phyloP scores from a whole-genome alignment of 148 eudicot genomes.

The Persicaria tinctoria region DNA sequence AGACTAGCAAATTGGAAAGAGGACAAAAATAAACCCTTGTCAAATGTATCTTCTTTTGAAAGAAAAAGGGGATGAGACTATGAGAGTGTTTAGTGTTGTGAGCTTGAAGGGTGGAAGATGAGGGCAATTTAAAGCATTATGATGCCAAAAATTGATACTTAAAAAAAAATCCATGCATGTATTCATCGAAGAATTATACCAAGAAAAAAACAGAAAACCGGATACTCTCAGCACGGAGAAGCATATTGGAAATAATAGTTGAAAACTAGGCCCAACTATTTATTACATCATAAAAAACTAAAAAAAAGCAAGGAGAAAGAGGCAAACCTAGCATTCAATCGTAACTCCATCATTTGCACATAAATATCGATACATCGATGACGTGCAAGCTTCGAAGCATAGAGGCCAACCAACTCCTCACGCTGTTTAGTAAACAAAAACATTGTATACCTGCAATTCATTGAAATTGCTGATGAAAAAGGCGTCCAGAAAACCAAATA shows the following conservation, averaged over 20 bases:
- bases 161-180: not conserved
- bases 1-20: slow-evolving; percentile 36
- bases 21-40: slow-evolving; percentile 9
- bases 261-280: not conserved
- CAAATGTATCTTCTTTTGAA: not conserved
- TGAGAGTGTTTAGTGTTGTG: not conserved
- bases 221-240: not conserved
- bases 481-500: not conserved
- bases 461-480: not conserved
- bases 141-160: not conserved
- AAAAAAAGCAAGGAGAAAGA: slow-evolving; percentile 5
- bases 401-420: slow-evolving; percentile 88
- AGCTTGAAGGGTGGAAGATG: not conserved
- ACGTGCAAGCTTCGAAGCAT: slow-evolving; percentile 87
- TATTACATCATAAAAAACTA: not conserved
- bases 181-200: slow-evolving; percentile 2
- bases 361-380: slow-evolving; percentile 93
- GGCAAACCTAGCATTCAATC: slow-evolving; percentile 74
- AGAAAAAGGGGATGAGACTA: not conserved
- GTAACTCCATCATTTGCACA: slow-evolving; percentile 98
- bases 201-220: not conserved
- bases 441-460: slow-evolving; percentile 63
- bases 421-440: slow-evolving; percentile 80
- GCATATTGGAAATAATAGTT: not conserved
- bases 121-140: not conserved